Evolutionary conservation across 306 rosid species (phyloP), one percentile per base, ranked within the genome.

Genomic region (Lathyrus oleraceus): DNA sequence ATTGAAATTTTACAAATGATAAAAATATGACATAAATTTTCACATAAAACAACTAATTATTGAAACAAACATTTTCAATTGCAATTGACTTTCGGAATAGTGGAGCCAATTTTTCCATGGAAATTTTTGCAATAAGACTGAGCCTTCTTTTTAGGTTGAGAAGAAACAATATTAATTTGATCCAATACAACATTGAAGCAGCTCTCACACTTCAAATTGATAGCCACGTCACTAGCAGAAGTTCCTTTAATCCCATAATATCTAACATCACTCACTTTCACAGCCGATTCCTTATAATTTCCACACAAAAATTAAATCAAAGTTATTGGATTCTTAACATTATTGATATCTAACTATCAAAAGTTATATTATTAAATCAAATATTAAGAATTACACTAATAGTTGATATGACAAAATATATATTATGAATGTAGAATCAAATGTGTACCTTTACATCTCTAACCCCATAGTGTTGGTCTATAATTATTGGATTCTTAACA

Each of bases 171-270:
- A 7, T 40, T 5, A 7, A 76, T 32, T 1, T 73, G 16, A 8
- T 81, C 73, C 58, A 85, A 16, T 1, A 17, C 5, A 45, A 81
- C 4, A 13, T 76, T 54, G 43, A 9, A 48, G 51, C 89, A 81
- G 10, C 74, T 67, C 5, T 0, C 6, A 20, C 89, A 85, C 1
- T 61, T 12, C 0, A 82, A 44, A 0, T 11, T 12, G 7, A 82
- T 74, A 1, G 79, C 86, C 0, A 38, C 0, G 2, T 77, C 81
- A 39, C 6, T 11, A 0, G 25, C 52, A 0, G 54, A 71, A 15
- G 81, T 82, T 63, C 89, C 89, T 0, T n/a, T 4, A 36, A 85
- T 8, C 2, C 61, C 45, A 1, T 40, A 64, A 8, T 16, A 85
- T 10, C 48, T 79, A 4, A 82, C 75, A 1, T 68, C 69, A 10